Evolutionary conservation across 768 basidiomycete species (phyloP), one percentile per base, ranked within the genome.

Genomic region (Rhizopogon vulgaris): DNA sequence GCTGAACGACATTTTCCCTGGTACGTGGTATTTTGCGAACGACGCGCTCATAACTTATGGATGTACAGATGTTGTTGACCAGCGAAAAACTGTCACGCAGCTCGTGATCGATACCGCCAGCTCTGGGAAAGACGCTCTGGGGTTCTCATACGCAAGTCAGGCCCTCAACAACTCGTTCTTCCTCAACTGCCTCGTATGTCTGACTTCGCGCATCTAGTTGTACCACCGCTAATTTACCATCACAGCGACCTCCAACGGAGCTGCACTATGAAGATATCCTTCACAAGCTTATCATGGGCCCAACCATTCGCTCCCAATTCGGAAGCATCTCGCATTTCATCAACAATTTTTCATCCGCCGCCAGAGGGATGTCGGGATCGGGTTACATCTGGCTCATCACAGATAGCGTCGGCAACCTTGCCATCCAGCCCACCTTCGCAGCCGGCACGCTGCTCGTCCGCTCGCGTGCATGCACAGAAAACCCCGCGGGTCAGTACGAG

Each of bases 131-230:
- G 70, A 82, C 48, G 77, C 82, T 1, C 69, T 94, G 48, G 80
- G 82, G 24, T 98, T 94, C 70, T 95, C 90, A 69, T 93, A 94
- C 63, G 93, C 94, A 3, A 87, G 87, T 56, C 79, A 91, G 42
- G 90, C 95, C 5, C 73, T 97, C 55, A 99, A 98, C 72, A 98
- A 96, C 68, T 84, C 84, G 59, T 98, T 91, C 78, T 98, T 98
- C 77, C 78, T 99, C 27, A 79, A 90, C 58, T 77, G 76, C 52
- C 76, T 99, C 37, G 95, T 97, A 66, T 48, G 92, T 77, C 27
- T 38, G 24, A 18, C 24, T 46, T 48, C 36, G 8, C 14, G 5
- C 15, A 22, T 3, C 14, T 36, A 11, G 7, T 30, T 32, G 30
- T 30, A 34, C 17, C 38, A 27, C 32, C 39, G 41, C n/a, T 41